A percentile compares a stretch with the other conserved stretches of the same genome.
Evolutionary conservation across 257 asterid species (phyloP).

Genomic region (Petrea volubilis): DNA sequence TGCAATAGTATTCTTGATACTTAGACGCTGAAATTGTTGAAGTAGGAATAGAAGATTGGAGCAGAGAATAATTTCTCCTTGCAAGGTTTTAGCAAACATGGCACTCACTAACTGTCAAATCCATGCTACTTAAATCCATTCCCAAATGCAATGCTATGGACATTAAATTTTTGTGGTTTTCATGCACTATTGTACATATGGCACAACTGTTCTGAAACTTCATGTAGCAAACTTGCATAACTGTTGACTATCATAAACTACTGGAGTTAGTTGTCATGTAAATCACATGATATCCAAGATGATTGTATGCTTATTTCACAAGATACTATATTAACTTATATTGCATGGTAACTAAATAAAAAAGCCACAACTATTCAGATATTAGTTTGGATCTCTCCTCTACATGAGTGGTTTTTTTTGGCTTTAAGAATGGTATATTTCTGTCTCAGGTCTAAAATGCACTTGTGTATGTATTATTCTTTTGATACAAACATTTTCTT

Average conservation of each 20-base stretch:
- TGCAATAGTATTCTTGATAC: background rate
- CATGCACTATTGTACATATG: background rate
- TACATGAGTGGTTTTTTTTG: background rate
- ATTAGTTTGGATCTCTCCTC: background rate
- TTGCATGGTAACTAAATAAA: background rate
- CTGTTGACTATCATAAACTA: background rate
- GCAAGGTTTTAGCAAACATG: background rate
- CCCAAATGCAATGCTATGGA: background rate
- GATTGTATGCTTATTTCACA: background rate
- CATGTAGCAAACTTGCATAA: background rate
- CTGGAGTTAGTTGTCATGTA: background rate
- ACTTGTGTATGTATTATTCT: background rate
- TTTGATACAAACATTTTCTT: background rate
- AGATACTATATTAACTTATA: background rate
- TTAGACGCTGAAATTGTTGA: background rate
- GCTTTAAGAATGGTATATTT: background rate
- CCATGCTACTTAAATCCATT: background rate
- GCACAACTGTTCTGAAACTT: background rate
- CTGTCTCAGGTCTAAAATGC: background rate
- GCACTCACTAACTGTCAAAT: background rate
- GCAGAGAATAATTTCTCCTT: background rate
- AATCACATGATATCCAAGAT: background rate
- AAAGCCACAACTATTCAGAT: background rate
- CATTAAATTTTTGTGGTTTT: background rate
- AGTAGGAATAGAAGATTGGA: background rate